Evolutionary conservation across 2,329 filamentous ascomycete genomes (phyloP).

Genomic region (Colletotrichum sp.): DNA sequence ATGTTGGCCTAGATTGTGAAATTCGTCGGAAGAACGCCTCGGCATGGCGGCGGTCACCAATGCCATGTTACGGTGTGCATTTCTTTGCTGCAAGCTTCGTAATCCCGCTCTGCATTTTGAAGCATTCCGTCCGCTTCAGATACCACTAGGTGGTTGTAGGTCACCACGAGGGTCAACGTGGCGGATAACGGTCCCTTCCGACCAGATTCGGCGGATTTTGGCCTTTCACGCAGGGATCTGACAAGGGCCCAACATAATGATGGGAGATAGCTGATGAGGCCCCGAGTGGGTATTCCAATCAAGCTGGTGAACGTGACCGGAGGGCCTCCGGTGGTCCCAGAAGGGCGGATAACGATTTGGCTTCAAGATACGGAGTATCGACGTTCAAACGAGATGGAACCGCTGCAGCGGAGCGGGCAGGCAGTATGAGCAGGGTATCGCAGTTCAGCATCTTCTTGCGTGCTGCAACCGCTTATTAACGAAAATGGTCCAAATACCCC

Average conservation of each 20-base stretch:
- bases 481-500: background rate
- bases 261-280: background rate
- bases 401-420: background rate
- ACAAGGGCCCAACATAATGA: background rate
- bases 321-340: background rate
- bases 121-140: background rate
- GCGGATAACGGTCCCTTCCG: slow-evolving; percentile 2
- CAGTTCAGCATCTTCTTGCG: background rate
- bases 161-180: background rate
- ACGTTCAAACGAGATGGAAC: background rate
- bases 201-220: background rate
- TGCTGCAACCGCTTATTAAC: background rate
- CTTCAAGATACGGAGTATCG: background rate
- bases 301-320: background rate
- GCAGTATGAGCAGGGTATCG: background rate
- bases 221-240: background rate
- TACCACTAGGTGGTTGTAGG: background rate
- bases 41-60: background rate
- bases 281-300: background rate
- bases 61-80: background rate
- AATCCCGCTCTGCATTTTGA: background rate
- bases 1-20: background rate
- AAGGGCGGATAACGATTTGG: background rate
- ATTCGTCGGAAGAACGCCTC: background rate
- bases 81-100: background rate